Evolutionary conservation across 768 basidiomycete species (phyloP).

Genomic region (Boletus tylopilopsis): DNA sequence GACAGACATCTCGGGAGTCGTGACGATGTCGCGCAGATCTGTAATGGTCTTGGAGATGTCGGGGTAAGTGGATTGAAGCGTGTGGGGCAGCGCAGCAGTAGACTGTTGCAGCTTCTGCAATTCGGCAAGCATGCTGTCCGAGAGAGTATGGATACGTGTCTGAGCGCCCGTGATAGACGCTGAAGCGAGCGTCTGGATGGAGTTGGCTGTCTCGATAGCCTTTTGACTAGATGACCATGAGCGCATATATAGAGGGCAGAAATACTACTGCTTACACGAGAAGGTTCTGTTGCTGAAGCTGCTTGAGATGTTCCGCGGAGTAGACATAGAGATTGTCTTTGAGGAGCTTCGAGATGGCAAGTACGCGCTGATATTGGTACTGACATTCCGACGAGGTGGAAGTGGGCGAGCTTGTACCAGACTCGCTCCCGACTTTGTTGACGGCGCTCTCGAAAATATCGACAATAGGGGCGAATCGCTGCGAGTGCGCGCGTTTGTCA

Average conservation of each 20-base stretch:
- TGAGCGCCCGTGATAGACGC: conserved; percentile 54
- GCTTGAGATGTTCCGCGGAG: conserved; percentile 68
- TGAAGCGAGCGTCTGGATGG: conserved; percentile 57
- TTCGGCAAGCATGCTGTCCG: conserved; percentile 63
- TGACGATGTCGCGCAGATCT: conserved; percentile 53
- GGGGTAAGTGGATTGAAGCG: conserved; percentile 55
- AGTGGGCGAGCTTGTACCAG: conserved; percentile 42
- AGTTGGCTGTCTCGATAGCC: conserved; percentile 63
- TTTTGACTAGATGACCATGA: conserved; percentile 47
- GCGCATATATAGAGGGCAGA: conserved; percentile 1
- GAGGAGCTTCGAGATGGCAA: conserved; percentile 60
- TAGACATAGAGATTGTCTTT: conserved; percentile 60
- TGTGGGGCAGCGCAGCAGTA: conserved; percentile 53
- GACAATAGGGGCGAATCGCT: conserved; percentile 74
- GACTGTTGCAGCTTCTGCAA: conserved; percentile 64
- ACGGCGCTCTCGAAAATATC: conserved; percentile 65
- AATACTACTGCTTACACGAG: conserved; percentile 48
- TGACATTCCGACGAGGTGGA: conserved; percentile 52
- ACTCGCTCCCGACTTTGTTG: conserved; percentile 43
- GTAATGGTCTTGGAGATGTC: conserved; percentile 50
- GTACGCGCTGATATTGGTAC: conserved; percentile 77
- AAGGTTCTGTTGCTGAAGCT: conserved; percentile 61
- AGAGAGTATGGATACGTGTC: conserved; percentile 53
- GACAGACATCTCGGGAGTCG: conserved; percentile 50
- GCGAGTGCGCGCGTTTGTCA: conserved; percentile 11